These are phyloP conservation scores for Eucalyptus polybractea DNA, from an alignment of 345 rosid genomes.

Conservation along the genomic window DNA sequence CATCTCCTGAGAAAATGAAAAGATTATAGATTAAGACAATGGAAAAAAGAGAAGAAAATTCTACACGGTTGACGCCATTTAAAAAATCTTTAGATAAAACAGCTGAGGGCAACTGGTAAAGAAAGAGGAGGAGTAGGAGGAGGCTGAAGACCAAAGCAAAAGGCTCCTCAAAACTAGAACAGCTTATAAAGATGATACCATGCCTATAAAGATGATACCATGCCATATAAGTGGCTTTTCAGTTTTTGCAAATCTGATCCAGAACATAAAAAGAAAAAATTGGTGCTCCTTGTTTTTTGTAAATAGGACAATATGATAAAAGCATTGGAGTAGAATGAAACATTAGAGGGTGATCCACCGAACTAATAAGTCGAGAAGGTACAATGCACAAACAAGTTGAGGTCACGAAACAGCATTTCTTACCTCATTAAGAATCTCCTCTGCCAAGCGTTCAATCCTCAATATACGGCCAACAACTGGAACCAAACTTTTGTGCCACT, in stretches of 20 bases:
- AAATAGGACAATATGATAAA: background rate
- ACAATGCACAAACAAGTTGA: background rate
- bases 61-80: background rate
- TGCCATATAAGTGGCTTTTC: background rate
- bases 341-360: background rate
- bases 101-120: background rate
- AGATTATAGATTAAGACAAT: background rate
- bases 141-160: background rate
- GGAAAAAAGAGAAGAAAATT: background rate
- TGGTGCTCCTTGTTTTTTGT: background rate
- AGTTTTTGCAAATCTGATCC: background rate
- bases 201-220: background rate
- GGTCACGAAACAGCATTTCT: background rate
- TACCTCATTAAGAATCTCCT: slow-evolving; percentile 62
- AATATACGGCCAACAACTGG: slow-evolving; percentile 75
- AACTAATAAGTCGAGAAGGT: background rate
- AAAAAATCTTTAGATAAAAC: background rate
- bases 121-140: background rate
- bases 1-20: slow-evolving; percentile 22
- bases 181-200: background rate
- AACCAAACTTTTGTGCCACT: slow-evolving; percentile 54
- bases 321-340: background rate
- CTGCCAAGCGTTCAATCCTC: slow-evolving; percentile 74
- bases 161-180: background rate
- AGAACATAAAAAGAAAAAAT: background rate